Base-by-base conservation (phyloP, 495 filamentous ascomycete genomes). In the Aspergillus steynii region DNA sequence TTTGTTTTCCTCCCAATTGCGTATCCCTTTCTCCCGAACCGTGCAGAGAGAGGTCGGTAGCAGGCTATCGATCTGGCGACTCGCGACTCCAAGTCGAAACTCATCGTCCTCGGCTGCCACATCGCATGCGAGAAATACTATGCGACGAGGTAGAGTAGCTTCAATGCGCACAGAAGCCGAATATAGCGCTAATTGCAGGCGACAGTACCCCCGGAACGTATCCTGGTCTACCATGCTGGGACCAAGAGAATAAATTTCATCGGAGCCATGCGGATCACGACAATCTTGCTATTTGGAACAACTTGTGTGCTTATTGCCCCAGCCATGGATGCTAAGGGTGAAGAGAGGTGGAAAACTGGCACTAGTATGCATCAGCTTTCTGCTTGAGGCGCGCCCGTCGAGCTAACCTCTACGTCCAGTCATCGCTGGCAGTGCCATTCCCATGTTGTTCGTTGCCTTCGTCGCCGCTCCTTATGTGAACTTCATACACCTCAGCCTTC, bases 161-260 rank as follows among this genome's bases (percentile, higher is more conserved):
- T 55, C 8, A 7, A 20, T 3, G 20, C 26, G 26, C 14, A 28
- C 26, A n/a, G 29, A 53, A 42, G 8, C 15, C 26, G 15, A n/a
- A 26, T 26, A 32, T 6, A 34, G 28, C 63, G 58, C 66, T 75
- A 71, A 49, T 46, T 50, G 4, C 50, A 61, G 25, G 42, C 53
- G 64, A 34, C 53, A 79, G 77, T 71, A 1, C 74, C 74, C 29
- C 78, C 78, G 53, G 88, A 91, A 65, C 77, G 77, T 14, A 76
- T 93, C 9, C 76, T 90, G 59, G 80, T 94, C 61, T 93, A 89
- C 66, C 85, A 91, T 80, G 87, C 86, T 47, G 90, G 90, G 62
- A 88, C 84, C 7, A 80, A 78, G 20, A 80, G 83, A 61, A 86
- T 81, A 15, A 83, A 87, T 27, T 88, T 91, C 66, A 68, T 93